These are phyloP conservation scores for Mrakia blollopis DNA, from an alignment of 768 basidiomycete genomes.

Conservation along the genomic window DNA sequence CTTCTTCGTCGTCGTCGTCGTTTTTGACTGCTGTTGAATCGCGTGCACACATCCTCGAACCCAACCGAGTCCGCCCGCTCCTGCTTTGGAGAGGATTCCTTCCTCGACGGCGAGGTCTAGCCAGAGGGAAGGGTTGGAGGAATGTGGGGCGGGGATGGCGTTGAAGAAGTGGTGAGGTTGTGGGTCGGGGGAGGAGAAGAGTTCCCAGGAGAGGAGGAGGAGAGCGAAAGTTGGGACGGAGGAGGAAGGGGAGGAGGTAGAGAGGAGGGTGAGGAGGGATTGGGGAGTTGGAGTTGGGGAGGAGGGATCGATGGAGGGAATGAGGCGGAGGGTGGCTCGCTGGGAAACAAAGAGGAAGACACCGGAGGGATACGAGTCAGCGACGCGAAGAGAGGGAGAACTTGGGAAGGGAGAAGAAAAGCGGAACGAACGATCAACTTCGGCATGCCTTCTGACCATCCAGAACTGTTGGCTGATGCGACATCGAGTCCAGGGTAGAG, in stretches of 20 bases:
- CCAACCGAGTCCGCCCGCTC: neutral
- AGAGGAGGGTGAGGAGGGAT: neutral
- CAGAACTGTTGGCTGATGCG: neutral
- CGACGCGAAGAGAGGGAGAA: neutral
- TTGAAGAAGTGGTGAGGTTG: neutral
- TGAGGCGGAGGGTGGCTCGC: neutral
- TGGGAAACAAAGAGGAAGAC: neutral
- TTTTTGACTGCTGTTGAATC: neutral
- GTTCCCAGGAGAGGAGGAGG: conserved; percentile 19
- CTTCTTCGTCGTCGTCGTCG: too few species aligned
- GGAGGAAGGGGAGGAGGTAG: neutral
- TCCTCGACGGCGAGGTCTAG: neutral
- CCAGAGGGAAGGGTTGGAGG: neutral
- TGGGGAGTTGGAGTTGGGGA: neutral
- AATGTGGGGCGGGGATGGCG: neutral
- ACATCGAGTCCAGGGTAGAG: conserved; percentile 14
- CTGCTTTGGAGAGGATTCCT: neutral
- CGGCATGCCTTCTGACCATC: neutral
- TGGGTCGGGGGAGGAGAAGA: neutral
- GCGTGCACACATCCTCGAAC: neutral
- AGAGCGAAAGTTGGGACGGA: conserved; percentile 3
- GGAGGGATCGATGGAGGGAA: neutral
- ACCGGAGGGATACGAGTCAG: too few species aligned
- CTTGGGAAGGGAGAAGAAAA: neutral
- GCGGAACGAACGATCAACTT: neutral